phyloP scores from a whole-genome alignment of 1,284 basidiomycete genomes.

The Sporisorium reilianum region DNA sequence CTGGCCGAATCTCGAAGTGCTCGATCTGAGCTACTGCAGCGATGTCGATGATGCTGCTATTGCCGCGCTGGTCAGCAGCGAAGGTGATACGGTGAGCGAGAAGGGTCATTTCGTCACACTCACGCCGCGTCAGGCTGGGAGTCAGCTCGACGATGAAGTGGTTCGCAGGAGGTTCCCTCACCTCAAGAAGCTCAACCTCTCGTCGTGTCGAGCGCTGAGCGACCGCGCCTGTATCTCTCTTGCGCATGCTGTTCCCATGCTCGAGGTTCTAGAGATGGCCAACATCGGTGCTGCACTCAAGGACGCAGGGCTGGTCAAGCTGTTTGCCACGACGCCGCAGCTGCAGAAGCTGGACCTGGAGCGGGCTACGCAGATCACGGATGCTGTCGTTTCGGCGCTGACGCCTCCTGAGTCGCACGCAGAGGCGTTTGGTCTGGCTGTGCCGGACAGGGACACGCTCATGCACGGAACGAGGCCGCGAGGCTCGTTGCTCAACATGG shows the following conservation, averaged over 20 bases:
- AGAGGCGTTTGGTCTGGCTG: slow-evolving; percentile 36
- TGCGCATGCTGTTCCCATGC: slow-evolving; percentile 77
- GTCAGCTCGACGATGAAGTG: slow-evolving; percentile 32
- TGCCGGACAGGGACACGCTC: slow-evolving; percentile 28
- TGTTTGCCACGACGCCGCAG: slow-evolving; percentile 78
- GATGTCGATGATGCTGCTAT: slow-evolving; percentile 81
- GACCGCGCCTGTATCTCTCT: slow-evolving; percentile 80
- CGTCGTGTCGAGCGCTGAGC: slow-evolving; percentile 80
- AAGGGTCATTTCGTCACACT: slow-evolving; percentile 32
- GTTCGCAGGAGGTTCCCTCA: slow-evolving; percentile 60
- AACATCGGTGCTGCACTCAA: slow-evolving; percentile 73
- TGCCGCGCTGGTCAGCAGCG: slow-evolving; percentile 75
- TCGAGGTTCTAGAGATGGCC: slow-evolving; percentile 86
- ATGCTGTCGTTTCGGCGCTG: slow-evolving; percentile 77
- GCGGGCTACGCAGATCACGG: slow-evolving; percentile 80
- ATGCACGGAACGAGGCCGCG: slow-evolving; percentile 26
- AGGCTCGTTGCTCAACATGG: slow-evolving; percentile 29
- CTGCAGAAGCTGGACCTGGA: slow-evolving; percentile 86
- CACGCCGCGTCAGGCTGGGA: slow-evolving; percentile 49
- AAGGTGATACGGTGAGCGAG: slow-evolving; percentile 18
- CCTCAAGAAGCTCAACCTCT: slow-evolving; percentile 82
- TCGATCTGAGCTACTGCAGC: slow-evolving; percentile 79
- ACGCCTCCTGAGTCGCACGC: slow-evolving; percentile 72
- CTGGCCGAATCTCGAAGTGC: slow-evolving; percentile 77
- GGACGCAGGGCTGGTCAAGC: slow-evolving; percentile 78